Base-by-base conservation (phyloP, 2,329 filamentous ascomycete species). In the Neospermospora avenae region DNA sequence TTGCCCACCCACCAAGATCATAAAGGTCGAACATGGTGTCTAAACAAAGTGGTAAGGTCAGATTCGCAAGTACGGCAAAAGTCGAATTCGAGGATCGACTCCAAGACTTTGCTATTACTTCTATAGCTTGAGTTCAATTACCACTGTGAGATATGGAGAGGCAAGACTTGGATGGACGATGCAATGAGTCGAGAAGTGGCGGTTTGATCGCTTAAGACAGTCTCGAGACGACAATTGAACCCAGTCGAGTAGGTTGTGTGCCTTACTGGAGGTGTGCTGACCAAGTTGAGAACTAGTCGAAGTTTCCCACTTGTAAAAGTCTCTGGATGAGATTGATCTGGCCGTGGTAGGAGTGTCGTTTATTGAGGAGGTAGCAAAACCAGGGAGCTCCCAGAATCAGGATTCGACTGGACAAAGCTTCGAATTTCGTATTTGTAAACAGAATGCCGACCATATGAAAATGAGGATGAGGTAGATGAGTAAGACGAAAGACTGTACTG, bases 151-250 rank as follows among this genome's bases (percentile, higher is more conserved):
- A 57, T 58, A 25, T 46, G 41, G 41, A 48, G 55, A 37, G 51
- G 53, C 35, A 42, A 59, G 41, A 58, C 44, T 16, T 25, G 25
- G 31, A 35, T 28, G 35, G 63, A 56, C 67, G 66, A 69, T 63
- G 58, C 60, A 59, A 65, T 58, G 59, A 52, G 25, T 34, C 39
- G 55, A 28, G 57, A 37, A 55, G 25, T 57, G 42, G 22, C 46
- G 35, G 28, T 28, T 45, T 35, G 18, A 20, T 31, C 11, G 25
- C 45, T 34, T 4, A 10, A 49, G 45, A 20, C 3, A 16, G 16
- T 31, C 6, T 49, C 16, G 45, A 49, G 45, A 25, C 16, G 25
- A 20, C 20, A 18, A 31, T 34, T 10, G 28, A 1, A 10, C 28
- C 28, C 6, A 31, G 28, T 31, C 6, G 28, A 6, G 28, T 31